phyloP scores from a whole-genome alignment of 352 stramenopile species.

The Thraustochytrium striatum region DNA sequence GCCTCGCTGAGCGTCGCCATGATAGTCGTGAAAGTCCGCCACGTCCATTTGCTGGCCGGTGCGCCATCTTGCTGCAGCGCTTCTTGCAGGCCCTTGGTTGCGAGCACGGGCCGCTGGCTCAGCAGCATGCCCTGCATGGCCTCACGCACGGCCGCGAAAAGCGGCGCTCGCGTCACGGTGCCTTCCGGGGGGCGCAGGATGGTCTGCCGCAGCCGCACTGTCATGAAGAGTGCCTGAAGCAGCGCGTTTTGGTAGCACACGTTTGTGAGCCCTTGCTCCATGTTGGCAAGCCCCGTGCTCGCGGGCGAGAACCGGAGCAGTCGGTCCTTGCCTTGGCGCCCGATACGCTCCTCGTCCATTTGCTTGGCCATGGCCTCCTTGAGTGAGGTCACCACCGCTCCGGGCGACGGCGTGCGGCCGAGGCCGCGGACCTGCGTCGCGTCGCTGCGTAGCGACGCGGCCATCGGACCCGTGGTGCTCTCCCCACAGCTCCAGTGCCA shows the following conservation, averaged over 20 bases:
- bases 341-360: neutral
- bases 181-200: neutral
- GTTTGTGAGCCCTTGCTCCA: constrained; percentile 44
- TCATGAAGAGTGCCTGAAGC: constrained; percentile 33
- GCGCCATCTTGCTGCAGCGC: constrained; percentile 16
- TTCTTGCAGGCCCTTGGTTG: neutral
- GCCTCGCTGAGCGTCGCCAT: constrained; percentile 14
- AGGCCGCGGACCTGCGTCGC: neutral
- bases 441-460: constrained; percentile 11
- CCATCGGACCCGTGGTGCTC: neutral
- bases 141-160: neutral
- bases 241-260: constrained; percentile 49
- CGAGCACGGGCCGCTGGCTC: constrained; percentile 1
- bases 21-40: constrained; percentile 14
- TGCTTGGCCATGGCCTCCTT: neutral
- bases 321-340: neutral
- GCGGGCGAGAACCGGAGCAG: constrained; percentile 13
- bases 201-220: neutral
- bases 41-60: too few species aligned
- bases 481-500: constrained; percentile 33
- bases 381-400: constrained; percentile 5
- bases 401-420: neutral
- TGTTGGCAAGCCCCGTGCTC: constrained; percentile 28
- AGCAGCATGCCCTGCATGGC: neutral
- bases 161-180: neutral